Evolutionary conservation across 768 basidiomycete species (phyloP).

Genomic region (Russula lepida): DNA sequence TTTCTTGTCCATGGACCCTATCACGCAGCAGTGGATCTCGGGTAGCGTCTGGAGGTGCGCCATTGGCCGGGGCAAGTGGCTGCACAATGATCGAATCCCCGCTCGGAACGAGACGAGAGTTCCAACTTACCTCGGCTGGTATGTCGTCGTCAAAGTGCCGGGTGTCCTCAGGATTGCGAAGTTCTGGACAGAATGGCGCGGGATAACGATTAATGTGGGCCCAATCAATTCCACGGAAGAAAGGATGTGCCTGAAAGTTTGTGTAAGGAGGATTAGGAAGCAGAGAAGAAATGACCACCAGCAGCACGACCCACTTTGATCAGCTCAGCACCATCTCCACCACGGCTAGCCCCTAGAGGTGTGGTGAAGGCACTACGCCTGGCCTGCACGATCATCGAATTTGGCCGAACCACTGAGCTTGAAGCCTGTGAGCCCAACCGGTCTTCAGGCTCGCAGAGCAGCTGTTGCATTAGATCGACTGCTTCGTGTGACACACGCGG

Average conservation of each 20-base stretch:
- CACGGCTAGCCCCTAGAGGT: constrained; percentile 37
- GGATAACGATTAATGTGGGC: constrained; percentile 71
- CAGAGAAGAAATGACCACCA: constrained; percentile 5
- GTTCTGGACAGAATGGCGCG: constrained; percentile 86
- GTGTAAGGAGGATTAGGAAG: constrained; percentile 5
- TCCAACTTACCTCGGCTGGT: constrained; percentile 64
- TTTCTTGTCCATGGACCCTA: constrained; percentile 75
- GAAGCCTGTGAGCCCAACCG: constrained; percentile 73
- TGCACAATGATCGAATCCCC: constrained; percentile 35
- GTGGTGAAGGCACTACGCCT: constrained; percentile 67
- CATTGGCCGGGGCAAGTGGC: constrained; percentile 86
- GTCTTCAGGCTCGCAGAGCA: constrained; percentile 94
- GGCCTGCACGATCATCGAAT: constrained; percentile 66
- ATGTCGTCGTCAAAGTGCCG: constrained; percentile 94
- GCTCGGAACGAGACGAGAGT: background rate
- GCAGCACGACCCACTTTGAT: constrained; percentile 57
- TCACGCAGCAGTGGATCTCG: constrained; percentile 84
- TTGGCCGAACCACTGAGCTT: constrained; percentile 61
- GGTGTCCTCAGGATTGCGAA: constrained; percentile 78
- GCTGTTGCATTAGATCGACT: constrained; percentile 75
- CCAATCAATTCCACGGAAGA: constrained; percentile 91
- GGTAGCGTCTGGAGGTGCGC: constrained; percentile 73
- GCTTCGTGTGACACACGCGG: constrained; percentile 84
- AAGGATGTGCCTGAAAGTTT: constrained; percentile 60
- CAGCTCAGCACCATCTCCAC: constrained; percentile 76